Base-by-base conservation (phyloP, 208 protist genomes). In the Acanthamoeba rhysodes region DNA sequence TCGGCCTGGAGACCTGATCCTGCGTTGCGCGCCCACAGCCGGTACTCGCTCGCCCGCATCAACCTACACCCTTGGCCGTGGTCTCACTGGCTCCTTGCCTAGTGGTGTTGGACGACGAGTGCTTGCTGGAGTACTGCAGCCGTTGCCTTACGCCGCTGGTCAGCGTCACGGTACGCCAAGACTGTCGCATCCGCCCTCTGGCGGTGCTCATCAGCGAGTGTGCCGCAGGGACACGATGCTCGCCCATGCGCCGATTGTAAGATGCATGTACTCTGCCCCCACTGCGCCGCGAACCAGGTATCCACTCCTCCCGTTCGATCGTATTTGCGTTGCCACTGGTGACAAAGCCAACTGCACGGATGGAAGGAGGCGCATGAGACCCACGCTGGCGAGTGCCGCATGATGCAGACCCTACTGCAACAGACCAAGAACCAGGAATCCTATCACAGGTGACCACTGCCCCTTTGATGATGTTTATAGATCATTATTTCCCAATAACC, bases 71-170 rank as follows among this genome's bases (percentile, higher is more conserved):
- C 9, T 41, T 84, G 12, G 0, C 16, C 12, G 2, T 34, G 22
- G 8, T 55, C 34, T n/a, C 14, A 50, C 9, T 4, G 45, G 5
- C 62, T 22, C 29, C 59, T 66, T 29, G 16, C 59, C 18, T 66
- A 88, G 80, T 50, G 41, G 80, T 88, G 50, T n/a, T 88, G 45
- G 80, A 88, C 20, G 80, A 88, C 27, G 80, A 57, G 14, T 64
- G 48, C 22, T 18, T 88, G 41, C 50, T 64, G 22, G 10, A 22
- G 29, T 88, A 88, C 50, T 88, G 80, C 80, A 88, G 80, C 27
- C 80, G 5, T 24, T 88, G 80, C 29, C 22, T 88, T 27, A 22
- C 80, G 12, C 80, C 80, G 0, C 70, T 34, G 10, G 32, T 2
- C 37, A 34, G 37, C 29, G n/a, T 12, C 37, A 8, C 29, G 70